Percentiles rank a stretch among this genome's conserved stretches.
These are phyloP conservation scores for Xylaria sp. DNA, from an alignment of 2,329 filamentous ascomycete species.

Conservation along the genomic window DNA sequence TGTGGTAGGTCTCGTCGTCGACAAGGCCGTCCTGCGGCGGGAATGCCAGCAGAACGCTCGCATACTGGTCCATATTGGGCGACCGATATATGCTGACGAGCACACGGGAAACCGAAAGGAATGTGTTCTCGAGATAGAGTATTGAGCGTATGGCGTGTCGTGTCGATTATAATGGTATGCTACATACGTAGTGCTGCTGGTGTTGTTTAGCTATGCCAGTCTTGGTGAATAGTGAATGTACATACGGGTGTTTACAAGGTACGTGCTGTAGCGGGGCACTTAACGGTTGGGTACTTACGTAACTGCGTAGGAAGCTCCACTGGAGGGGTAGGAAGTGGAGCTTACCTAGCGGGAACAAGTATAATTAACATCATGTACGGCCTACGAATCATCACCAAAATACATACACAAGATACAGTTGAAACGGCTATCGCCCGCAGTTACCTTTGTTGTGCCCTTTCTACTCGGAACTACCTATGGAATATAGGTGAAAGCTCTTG, in stretches of 20 bases:
- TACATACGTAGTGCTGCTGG: not conserved
- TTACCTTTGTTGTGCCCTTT: not conserved
- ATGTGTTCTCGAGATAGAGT: not conserved
- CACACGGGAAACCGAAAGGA: not conserved
- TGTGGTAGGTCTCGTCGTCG: constrained; percentile 54
- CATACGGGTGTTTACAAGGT: not conserved
- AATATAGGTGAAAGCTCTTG: not conserved
- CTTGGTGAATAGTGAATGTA: not conserved
- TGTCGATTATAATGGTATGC: not conserved
- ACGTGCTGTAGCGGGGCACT: not conserved
- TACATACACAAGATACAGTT: too few relatives aligned
- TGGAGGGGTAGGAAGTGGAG: constrained; percentile 3
- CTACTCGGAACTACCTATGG: too few relatives aligned
- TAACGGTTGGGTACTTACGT: not conserved
- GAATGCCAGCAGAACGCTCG: constrained; percentile 55
- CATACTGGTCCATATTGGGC: constrained; percentile 52
- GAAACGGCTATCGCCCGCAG: not conserved
- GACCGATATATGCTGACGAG: not conserved
- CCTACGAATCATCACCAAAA: not conserved
- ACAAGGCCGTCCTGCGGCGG: constrained; percentile 46
- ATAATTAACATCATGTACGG: too few relatives aligned
- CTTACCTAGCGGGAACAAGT: too few relatives aligned
- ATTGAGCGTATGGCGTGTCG: not conserved
- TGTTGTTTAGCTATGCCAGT: not conserved
- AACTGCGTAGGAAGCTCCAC: not conserved